Evolutionary conservation across 176 grass and related monocot species (phyloP).

Genomic region (Canna indica): DNA sequence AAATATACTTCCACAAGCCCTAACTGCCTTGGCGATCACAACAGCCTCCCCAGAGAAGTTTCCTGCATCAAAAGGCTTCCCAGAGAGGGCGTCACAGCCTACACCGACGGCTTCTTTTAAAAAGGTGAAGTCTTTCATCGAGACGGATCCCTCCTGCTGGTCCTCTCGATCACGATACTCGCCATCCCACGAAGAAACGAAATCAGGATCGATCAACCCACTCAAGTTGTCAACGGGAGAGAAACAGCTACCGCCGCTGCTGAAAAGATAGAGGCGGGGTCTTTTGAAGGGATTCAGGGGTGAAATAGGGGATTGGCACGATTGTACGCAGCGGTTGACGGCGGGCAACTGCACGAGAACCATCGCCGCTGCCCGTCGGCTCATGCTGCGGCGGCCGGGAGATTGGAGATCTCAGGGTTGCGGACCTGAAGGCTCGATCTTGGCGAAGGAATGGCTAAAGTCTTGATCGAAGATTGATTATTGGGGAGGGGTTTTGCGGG

Average conservation of each 20-base stretch:
- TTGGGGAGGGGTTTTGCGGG: background rate
- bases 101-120: slow-evolving; percentile 27
- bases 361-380: slow-evolving; percentile 23
- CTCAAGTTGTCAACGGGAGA: slow-evolving; percentile 23
- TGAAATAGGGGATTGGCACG: background rate
- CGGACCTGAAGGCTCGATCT: too few species aligned
- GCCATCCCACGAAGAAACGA: background rate
- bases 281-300: slow-evolving; percentile 15
- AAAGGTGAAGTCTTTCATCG: slow-evolving; percentile 57
- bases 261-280: slow-evolving; percentile 14
- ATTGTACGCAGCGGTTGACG: background rate
- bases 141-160: slow-evolving; percentile 33
- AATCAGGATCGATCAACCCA: slow-evolving; percentile 30
- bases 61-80: background rate
- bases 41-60: slow-evolving; percentile 36
- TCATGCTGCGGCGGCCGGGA: slow-evolving; percentile 25
- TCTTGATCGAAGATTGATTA: too few species aligned
- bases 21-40: slow-evolving; percentile 65
- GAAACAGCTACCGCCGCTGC: slow-evolving; percentile 18
- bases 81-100: background rate
- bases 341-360: slow-evolving; percentile 19
- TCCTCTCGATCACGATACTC: slow-evolving; percentile 17
- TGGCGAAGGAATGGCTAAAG: too few species aligned
- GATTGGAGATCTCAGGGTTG: background rate
- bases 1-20: slow-evolving; percentile 35